These are phyloP conservation scores for Colletotrichum incanum DNA, from an alignment of 2,329 filamentous ascomycete genomes.

Conservation along the genomic window DNA sequence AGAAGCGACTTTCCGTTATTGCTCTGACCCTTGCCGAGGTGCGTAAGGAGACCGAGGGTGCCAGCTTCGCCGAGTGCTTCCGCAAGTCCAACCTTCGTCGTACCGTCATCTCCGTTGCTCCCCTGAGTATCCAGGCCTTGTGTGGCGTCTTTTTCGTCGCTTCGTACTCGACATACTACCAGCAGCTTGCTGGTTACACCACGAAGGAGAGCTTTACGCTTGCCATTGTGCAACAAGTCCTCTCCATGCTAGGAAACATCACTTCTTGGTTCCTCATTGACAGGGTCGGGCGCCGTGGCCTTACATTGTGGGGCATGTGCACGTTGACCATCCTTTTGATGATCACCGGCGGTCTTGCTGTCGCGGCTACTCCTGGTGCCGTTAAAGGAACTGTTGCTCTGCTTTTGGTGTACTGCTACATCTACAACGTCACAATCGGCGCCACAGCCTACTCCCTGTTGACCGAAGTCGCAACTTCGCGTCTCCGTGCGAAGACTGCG, in stretches of 20 bases:
- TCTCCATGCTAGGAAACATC: constrained; percentile 51
- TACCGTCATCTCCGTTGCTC: constrained; percentile 57
- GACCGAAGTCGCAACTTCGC: constrained; percentile 55
- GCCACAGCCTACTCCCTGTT: constrained; percentile 56
- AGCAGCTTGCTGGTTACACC: constrained; percentile 58
- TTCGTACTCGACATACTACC: constrained; percentile 57
- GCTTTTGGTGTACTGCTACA: constrained; percentile 56
- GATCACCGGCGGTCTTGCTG: constrained; percentile 51
- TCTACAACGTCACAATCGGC: constrained; percentile 59
- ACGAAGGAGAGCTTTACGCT: constrained; percentile 54
- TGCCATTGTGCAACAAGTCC: constrained; percentile 50
- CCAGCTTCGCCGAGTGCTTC: constrained; percentile 58
- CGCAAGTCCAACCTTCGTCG: constrained; percentile 56
- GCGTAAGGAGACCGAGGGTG: constrained; percentile 54
- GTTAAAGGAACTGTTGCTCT: constrained; percentile 52
- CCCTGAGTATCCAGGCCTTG: constrained; percentile 54
- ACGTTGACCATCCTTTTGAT: constrained; percentile 49
- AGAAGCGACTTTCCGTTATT: constrained; percentile 50
- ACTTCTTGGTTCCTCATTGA: constrained; percentile 53
- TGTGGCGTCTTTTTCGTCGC: constrained; percentile 45
- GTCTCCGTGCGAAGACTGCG: constrained; percentile 57
- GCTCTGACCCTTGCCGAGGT: constrained; percentile 53
- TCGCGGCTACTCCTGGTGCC: constrained; percentile 27
- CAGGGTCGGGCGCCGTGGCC: constrained; percentile 49
- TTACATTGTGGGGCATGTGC: constrained; percentile 53